Percentiles rank a stretch among this genome's conserved stretches.
These are phyloP conservation scores for Coemansia sp. DNA, from an alignment of 192 early-diverging fungal species.

Conservation along the genomic window DNA sequence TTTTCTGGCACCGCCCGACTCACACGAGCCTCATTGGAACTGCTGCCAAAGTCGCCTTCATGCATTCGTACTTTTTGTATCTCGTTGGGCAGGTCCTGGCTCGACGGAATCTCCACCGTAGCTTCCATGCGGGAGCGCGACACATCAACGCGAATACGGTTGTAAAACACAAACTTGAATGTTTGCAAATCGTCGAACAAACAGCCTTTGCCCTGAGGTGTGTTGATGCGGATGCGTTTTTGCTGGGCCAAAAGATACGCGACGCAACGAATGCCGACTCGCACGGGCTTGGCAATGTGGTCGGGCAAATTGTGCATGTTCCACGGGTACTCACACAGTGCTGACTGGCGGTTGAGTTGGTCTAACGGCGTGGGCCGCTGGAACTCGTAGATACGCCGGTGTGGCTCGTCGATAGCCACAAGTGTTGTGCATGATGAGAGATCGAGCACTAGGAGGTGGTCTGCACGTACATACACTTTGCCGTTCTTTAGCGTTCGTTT, in stretches of 20 bases:
- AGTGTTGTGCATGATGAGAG: conserved; percentile 10
- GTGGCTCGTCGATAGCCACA: conserved; percentile 21
- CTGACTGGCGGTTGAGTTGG: not conserved
- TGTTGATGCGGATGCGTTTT: conserved; percentile 65
- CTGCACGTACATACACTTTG: conserved; percentile 24
- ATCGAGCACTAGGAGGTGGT: conserved; percentile 37
- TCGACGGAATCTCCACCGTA: conserved; percentile 53
- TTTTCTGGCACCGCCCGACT: conserved; percentile 18
- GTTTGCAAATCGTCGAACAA: conserved; percentile 68
- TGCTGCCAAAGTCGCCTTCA: conserved; percentile 3
- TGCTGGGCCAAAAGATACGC: conserved; percentile 61
- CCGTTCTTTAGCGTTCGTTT: conserved; percentile 43
- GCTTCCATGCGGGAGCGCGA: conserved; percentile 28
- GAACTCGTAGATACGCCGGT: conserved; percentile 20
- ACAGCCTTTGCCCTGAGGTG: conserved; percentile 69
- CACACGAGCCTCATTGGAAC: not conserved
- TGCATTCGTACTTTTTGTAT: conserved; percentile 44
- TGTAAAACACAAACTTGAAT: conserved; percentile 67
- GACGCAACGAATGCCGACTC: conserved; percentile 56
- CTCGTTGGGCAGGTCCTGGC: conserved; percentile 47
- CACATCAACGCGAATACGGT: conserved; percentile 58
- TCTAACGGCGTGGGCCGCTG: conserved; percentile 18
- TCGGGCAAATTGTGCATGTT: conserved; percentile 21
- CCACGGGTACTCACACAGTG: conserved; percentile 23
- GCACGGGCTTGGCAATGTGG: conserved; percentile 38